Base-by-base conservation (phyloP, 352 stramenopile genomes). In the Globisporangium yorkense region DNA sequence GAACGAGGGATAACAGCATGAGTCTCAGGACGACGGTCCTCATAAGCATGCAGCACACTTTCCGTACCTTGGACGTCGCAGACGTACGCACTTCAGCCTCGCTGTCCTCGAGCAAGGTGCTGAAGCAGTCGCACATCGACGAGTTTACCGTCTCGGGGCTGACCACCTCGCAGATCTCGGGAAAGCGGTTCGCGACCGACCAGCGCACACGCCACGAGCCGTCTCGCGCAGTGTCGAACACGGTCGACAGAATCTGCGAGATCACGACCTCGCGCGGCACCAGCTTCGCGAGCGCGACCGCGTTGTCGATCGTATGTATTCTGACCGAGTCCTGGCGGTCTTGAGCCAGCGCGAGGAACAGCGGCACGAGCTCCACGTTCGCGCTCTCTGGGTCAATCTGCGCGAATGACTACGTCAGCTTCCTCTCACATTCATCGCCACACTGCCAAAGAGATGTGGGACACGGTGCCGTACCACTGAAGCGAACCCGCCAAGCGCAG, bases 171-270 rank as follows among this genome's bases (percentile, higher is more conserved):
- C 94, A 97, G 10, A 99, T 89, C 52, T 97, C 80, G 1, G 92
- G 80, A 60, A 99, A 98, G 51, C 98, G 97, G 49, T 97, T 97
- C 9, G 96, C 97, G 37, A 98, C 94, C 12, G 94, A 99, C 96
- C 96, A 99, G 40, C 97, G 85, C 37, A 99, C 97, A 56, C 97
- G 89, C 97, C 97, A 99, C 31, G 96, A 98, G n/a, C 90, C 92
- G 74, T 99, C 97, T 41, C 89, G 80, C 21, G 96, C 97, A 0
- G 86, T 96, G 35, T 94, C 84, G 29, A 98, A 87, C 45, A 98
- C 86, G 0, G 94, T 81, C 12, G 94, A 89, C 7, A 98, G 64
- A 12, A 99, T 74, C 45, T 94, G 75, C 7, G 87, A 72, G 5
- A 85, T 74, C 40, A 98, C 69, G 10, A 80, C 62, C 27, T 91